Conservation (phyloP, 345 rosid genomes). For the Brassica cretica region DNA sequence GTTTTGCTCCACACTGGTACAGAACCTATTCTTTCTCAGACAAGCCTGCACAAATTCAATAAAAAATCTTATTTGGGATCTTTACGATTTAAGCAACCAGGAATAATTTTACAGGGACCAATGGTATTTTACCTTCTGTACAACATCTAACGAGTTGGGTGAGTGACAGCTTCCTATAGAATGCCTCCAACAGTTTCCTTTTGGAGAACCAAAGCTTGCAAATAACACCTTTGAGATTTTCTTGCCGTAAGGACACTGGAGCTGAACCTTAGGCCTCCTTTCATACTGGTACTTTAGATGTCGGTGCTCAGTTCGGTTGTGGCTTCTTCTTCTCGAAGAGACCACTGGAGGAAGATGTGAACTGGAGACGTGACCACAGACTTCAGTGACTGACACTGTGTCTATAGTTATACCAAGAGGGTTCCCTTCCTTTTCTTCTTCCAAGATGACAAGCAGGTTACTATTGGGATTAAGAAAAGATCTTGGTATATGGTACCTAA, state of each 20-base stretch:
- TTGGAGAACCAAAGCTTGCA: constrained; percentile 63
- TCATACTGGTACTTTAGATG: constrained; percentile 26
- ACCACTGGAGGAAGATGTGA: constrained; percentile 36
- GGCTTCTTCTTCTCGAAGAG: constrained; percentile 26
- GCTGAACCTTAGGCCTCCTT: constrained; percentile 38
- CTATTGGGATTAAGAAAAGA: constrained; percentile 48
- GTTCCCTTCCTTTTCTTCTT: constrained; percentile 54
- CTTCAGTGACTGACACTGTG: constrained; percentile 40
- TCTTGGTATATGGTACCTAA: constrained; percentile 62
- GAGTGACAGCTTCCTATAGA: constrained; percentile 56
- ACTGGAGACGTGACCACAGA: constrained; percentile 42
- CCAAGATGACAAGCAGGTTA: constrained; percentile 56
- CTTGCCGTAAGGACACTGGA: constrained; percentile 42
- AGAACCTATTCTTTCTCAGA: constrained; percentile 42
- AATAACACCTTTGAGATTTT: constrained; percentile 47
- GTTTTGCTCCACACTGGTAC: constrained; percentile 43
- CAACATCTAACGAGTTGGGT: constrained; percentile 39
- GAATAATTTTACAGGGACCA: neutral
- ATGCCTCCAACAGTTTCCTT: constrained; percentile 49
- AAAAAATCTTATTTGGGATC: neutral
- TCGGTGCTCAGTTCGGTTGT: constrained; percentile 2
- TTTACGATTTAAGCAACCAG: neutral
- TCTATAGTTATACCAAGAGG: constrained; percentile 54
- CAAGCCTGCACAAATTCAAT: constrained; percentile 51
- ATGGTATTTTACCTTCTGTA: constrained; percentile 47